phyloP scores from a whole-genome alignment of 148 eudicot species.

The Fagopyrum esculentum region DNA sequence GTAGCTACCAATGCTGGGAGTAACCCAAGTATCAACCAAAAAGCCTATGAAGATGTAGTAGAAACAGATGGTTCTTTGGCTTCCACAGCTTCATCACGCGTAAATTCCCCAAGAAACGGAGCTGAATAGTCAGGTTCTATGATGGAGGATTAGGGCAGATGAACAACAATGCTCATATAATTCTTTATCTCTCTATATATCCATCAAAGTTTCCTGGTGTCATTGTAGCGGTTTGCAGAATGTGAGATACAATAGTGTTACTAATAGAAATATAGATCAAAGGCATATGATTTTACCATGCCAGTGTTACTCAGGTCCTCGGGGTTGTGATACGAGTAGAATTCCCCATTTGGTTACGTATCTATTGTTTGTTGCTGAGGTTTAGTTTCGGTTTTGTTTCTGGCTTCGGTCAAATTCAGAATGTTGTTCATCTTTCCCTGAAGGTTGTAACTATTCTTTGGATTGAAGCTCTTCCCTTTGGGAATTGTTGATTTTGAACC shows the following conservation, averaged over 20 bases:
- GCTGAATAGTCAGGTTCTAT: constrained; percentile 55
- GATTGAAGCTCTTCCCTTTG: neutral
- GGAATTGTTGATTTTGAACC: neutral
- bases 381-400: neutral
- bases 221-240: neutral
- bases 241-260: constrained; percentile 3
- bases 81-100: constrained; percentile 65
- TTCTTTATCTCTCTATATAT: neutral
- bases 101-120: constrained; percentile 50
- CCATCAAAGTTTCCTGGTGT: neutral
- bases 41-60: constrained; percentile 26
- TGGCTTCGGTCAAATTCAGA: neutral
- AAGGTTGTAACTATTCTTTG: neutral
- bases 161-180: constrained; percentile 5
- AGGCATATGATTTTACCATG: constrained; percentile 12
- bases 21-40: constrained; percentile 39
- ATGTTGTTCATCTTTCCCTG: neutral
- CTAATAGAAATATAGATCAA: constrained; percentile 11
- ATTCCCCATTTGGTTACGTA: neutral
- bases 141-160: constrained; percentile 31
- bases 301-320: neutral
- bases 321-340: constrained; percentile 4
- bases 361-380: neutral
- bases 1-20: constrained; percentile 43
- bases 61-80: constrained; percentile 29